Base-by-base conservation (phyloP, 2,329 filamentous ascomycete species). In the Fusarium coffeatum region DNA sequence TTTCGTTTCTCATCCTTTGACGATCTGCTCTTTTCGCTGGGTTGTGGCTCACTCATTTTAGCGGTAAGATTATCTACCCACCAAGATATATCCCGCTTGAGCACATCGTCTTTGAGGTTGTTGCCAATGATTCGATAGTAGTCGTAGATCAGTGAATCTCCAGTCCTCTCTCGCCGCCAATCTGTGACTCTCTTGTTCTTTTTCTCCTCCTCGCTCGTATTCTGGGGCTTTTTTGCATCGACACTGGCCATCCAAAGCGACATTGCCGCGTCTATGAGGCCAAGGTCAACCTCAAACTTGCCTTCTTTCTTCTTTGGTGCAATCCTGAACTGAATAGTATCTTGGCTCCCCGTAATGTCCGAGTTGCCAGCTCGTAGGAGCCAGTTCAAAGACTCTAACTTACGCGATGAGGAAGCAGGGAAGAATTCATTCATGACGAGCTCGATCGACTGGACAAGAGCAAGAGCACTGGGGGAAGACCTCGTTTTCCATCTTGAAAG, bases 141-240 rank as follows among this genome's bases (percentile, higher is more conserved):
- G 8, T 45, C 40, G 12, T 53, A 28, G 5, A 22, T 40, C 7
- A 54, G 4, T 1, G 55, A 15, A 13, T n/a, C 3, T 11, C 28
- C 55, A n/a, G n/a, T 18, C 23, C 27, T 51, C 1, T 20, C 15
- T 22, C 55, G 18, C 15, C 43, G 28, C 47, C 55, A 53, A 5
- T 53, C 46, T 2, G 7, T 7, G 1, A 6, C 4, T 23, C 23
- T 4, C 23, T 23, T 4, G 23, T 23, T 37, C 3, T 15, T 43
- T 32, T 4, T 28, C 10, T 5, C 27, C 3, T 27, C 13, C 1
- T 45, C 7, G 3, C 11, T n/a, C 1, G 4, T 8, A 22, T 20
- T 3, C 6, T 7, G 7, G 2, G 5, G 16, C 2, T 34, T 37
- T 0, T 25, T 15, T 2, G 18, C 22, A 0, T 58, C 55, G 5